These are phyloP conservation scores for Coniosporium apollinis DNA, from an alignment of 495 filamentous ascomycete genomes.

Conservation along the genomic window DNA sequence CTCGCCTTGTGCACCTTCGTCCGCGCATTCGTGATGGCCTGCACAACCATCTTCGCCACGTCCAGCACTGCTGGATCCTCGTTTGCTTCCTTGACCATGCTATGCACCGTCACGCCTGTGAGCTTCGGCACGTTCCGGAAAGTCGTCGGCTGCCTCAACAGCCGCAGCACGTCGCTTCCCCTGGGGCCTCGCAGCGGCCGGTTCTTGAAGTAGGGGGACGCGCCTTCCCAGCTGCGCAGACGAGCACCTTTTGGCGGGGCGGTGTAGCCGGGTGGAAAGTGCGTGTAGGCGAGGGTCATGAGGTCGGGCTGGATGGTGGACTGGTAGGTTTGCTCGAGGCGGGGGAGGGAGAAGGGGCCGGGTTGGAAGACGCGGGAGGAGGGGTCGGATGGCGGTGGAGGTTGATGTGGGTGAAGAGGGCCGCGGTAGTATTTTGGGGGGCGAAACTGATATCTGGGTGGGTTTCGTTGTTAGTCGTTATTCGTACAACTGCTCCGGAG, in stretches of 20 bases:
- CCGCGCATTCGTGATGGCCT: conserved; percentile 70
- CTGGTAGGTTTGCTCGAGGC: conserved; percentile 79
- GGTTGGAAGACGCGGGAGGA: conserved; percentile 78
- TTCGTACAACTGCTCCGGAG: conserved; percentile 3
- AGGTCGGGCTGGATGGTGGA: conserved; percentile 78
- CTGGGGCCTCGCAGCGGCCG: conserved; percentile 67
- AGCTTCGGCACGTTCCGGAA: conserved; percentile 78
- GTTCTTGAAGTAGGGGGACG: conserved; percentile 86
- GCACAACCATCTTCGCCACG: conserved; percentile 64
- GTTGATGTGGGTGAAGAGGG: conserved; percentile 80
- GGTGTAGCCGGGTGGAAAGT: conserved; percentile 57
- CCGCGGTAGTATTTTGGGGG: conserved; percentile 88
- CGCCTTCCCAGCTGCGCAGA: conserved; percentile 73
- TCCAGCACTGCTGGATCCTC: conserved; percentile 52
- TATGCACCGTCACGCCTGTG: conserved; percentile 62
- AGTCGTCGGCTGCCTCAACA: conserved; percentile 59
- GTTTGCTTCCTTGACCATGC: conserved; percentile 44
- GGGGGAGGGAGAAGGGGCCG: conserved; percentile 78
- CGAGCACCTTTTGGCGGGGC: conserved; percentile 46
- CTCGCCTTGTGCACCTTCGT: conserved; percentile 51
- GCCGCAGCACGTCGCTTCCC: conserved; percentile 47
- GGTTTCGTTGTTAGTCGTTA: conserved; percentile 7
- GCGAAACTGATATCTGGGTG: conserved; percentile 77
- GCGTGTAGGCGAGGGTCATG: conserved; percentile 72
- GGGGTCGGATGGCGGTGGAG: conserved; percentile 66